Base-by-base conservation (phyloP, 331 rosid genomes). In the Malus hybrid region DNA sequence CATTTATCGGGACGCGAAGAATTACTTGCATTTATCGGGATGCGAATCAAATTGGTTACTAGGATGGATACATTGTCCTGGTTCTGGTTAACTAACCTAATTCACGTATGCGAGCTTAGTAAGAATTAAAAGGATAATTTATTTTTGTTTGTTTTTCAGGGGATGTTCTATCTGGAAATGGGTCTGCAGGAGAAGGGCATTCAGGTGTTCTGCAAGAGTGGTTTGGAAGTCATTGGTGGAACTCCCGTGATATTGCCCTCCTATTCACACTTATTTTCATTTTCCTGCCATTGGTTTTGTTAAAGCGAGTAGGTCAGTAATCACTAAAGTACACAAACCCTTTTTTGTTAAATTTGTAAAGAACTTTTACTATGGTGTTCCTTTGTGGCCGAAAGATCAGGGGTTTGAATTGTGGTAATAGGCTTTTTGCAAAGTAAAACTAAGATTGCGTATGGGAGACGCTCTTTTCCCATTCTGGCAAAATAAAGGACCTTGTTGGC, bases 191-290 rank as follows among this genome's bases (percentile, higher is more conserved):
- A 71, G 87, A 73, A 60, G 89, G 76, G 67, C 99, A 94, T 75
- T 76, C 90, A 79, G 99, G 99, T 5, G 79, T 94, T 81, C 79
- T 94, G 84, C 99, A 90, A 54, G 91, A 92, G 62, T 94, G 92
- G 96, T 94, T 92, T 85, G 99, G 99, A 39, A 22, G 76, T 81
- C 99, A 90, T 0, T 90, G 97, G 97, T 94, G 99, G 99, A 94
- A 85, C 79, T 91, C 93, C 1, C 82, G 96, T 12, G 97, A 94
- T 73, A 82, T 88, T 28, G 86, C 96, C 10, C 52, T 90, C 63
- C 44, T 94, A 2, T 24, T 92, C 78, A 86, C 83, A 7, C 68
- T 94, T 65, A 70, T 86, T 39, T 68, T 89, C 7, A 79, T 94
- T 70, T 77, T 94, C 89, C 89, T 92, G 72, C 97, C 99, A 5